These are phyloP conservation scores for Eutypa lata DNA, from an alignment of 2,329 filamentous ascomycete species.

Conservation along the genomic window DNA sequence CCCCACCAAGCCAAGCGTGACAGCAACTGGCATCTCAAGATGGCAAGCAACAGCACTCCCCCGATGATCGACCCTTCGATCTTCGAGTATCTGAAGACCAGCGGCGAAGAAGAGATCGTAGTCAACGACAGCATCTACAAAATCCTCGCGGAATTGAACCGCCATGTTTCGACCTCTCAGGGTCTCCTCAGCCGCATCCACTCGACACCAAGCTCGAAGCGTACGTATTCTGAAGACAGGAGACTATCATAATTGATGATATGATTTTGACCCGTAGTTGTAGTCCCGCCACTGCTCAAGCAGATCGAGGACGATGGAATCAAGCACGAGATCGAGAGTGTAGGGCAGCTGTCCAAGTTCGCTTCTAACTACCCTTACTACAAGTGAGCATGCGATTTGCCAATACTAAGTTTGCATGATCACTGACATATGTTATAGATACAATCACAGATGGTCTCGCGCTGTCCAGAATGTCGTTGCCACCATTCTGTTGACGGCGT, in stretches of 20 bases:
- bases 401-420: background rate
- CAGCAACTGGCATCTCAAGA: conserved; percentile 5
- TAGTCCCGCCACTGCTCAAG: conserved; percentile 67
- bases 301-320: conserved; percentile 69
- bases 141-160: conserved; percentile 77
- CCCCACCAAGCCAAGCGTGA: background rate
- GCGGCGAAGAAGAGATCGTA: conserved; percentile 82
- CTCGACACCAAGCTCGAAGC: conserved; percentile 68
- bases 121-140: conserved; percentile 81
- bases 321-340: conserved; percentile 66
- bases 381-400: conserved; percentile 56
- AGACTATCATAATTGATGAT: background rate
- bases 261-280: conserved; percentile 6
- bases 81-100: conserved; percentile 82
- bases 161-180: conserved; percentile 76
- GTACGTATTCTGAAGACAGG: conserved; percentile 30
- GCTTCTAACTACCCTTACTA: conserved; percentile 93
- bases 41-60: conserved; percentile 22
- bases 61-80: conserved; percentile 75
- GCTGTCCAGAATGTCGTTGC: conserved; percentile 76
- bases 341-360: conserved; percentile 66
- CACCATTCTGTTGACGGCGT: conserved; percentile 59
- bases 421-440: conserved; percentile 37
- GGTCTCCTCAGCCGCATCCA: conserved; percentile 86
- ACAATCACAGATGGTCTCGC: conserved; percentile 83